These are phyloP conservation scores for Truncatella angustata DNA, from an alignment of 2,329 filamentous ascomycete genomes.

Conservation along the genomic window DNA sequence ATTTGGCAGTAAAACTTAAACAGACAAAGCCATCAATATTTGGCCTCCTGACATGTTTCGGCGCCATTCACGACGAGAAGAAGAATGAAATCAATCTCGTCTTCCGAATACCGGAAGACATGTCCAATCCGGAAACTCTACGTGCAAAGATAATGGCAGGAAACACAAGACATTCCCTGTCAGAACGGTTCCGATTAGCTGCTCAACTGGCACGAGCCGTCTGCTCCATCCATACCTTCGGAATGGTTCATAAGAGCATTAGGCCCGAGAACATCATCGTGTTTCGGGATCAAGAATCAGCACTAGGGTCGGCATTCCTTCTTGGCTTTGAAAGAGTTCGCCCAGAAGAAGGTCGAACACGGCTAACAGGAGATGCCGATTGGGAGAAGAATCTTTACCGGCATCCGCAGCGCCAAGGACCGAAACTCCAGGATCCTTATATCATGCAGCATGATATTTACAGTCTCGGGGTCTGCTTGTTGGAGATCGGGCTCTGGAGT, in stretches of 20 bases:
- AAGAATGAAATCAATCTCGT: not conserved
- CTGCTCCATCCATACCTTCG: constrained; percentile 19
- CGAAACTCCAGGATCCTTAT: constrained; percentile 35
- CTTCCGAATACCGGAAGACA: not conserved
- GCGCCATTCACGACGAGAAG: too few relatives aligned
- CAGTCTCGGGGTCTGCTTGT: constrained; percentile 50
- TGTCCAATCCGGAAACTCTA: not conserved
- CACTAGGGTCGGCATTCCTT: constrained; percentile 29
- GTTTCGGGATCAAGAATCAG: not conserved
- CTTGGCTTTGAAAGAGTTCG: constrained; percentile 45
- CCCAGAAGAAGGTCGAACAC: constrained; percentile 28
- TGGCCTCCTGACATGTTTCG: too few relatives aligned
- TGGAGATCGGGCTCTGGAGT: constrained; percentile 51
- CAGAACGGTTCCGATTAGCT: not conserved
- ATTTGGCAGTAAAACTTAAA: too few relatives aligned
- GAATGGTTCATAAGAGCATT: constrained; percentile 44
- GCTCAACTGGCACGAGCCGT: not conserved
- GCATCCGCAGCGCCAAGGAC: constrained; percentile 46
- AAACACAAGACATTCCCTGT: not conserved
- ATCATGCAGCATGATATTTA: constrained; percentile 57
- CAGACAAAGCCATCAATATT: too few relatives aligned
- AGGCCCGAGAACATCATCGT: constrained; percentile 34
- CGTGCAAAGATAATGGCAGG: not conserved
- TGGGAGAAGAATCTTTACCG: constrained; percentile 48
- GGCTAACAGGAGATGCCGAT: constrained; percentile 30